These are phyloP conservation scores for Pilasporangium apinafurcum DNA, from an alignment of 352 stramenopile species.

Conservation along the genomic window DNA sequence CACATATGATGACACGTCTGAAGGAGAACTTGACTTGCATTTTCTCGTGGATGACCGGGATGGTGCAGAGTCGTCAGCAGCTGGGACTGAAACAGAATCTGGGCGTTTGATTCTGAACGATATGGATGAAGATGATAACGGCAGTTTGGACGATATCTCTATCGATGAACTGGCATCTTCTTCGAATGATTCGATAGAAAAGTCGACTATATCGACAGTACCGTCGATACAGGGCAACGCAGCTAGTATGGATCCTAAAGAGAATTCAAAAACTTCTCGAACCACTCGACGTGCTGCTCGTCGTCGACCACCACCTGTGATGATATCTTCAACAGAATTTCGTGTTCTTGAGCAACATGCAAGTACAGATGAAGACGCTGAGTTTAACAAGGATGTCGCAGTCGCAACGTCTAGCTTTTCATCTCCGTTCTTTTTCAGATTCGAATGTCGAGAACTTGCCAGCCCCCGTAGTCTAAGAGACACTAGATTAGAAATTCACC, in stretches of 20 bases:
- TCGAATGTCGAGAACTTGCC: conserved; percentile 66
- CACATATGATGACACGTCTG: conserved; percentile 44
- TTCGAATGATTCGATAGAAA: too few relatives aligned
- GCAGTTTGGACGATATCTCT: too few relatives aligned
- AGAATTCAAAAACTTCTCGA: too few relatives aligned
- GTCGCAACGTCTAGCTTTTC: conserved; percentile 80
- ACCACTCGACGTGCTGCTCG: too few relatives aligned
- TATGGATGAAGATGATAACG: too few relatives aligned
- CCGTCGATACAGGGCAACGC: too few relatives aligned
- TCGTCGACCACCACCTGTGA: conserved; percentile 13
- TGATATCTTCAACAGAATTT: conserved; percentile 15
- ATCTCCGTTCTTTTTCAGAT: conserved; percentile 80
- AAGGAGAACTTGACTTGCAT: conserved; percentile 53
- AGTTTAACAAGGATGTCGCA: conserved; percentile 82
- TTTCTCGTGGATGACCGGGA: conserved; percentile 61
- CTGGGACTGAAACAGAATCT: too few relatives aligned
- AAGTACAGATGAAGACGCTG: conserved; percentile 58
- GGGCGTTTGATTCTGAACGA: too few relatives aligned
- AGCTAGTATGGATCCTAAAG: too few relatives aligned
- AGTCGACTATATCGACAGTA: too few relatives aligned
- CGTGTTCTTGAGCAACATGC: conserved; percentile 21
- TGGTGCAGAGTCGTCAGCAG: conserved; percentile 20
- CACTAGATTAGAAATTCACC: too few relatives aligned
- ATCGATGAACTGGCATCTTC: conserved; percentile 5
- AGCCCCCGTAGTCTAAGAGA: conserved; percentile 11